phyloP scores from a whole-genome alignment of 768 basidiomycete species.

The Boletus sensibilis region DNA sequence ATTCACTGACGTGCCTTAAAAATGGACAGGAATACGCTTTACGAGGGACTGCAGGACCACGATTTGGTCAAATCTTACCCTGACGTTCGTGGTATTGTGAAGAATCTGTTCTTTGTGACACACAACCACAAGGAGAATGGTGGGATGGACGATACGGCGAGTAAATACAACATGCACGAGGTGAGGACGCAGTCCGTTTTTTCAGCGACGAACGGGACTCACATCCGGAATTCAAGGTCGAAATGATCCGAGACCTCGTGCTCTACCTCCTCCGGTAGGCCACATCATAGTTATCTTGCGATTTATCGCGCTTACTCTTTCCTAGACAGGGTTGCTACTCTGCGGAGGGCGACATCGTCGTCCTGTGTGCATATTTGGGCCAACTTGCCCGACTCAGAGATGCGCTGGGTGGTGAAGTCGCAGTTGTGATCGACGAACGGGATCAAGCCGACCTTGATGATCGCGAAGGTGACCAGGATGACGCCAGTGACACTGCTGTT shows the following conservation, averaged over 20 bases:
- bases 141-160: conserved; percentile 57
- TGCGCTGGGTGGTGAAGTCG: conserved; percentile 45
- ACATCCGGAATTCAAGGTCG: conserved; percentile 27
- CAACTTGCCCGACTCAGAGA: conserved; percentile 47
- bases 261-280: conserved; percentile 46
- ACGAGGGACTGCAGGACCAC: conserved; percentile 60
- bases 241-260: conserved; percentile 53
- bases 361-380: conserved; percentile 54
- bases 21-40: conserved; percentile 50
- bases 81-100: conserved; percentile 57
- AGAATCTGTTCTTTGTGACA: conserved; percentile 66
- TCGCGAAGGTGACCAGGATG: conserved; percentile 43
- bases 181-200: conserved; percentile 45
- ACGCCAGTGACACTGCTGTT: conserved; percentile 24
- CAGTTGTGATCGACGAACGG: conserved; percentile 66
- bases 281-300: background rate
- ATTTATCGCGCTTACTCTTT: background rate
- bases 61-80: conserved; percentile 49
- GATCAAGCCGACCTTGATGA: conserved; percentile 62
- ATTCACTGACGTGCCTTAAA: background rate
- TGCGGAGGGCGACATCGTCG: conserved; percentile 49
- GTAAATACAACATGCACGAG: conserved; percentile 69
- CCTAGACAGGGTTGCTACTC: conserved; percentile 48
- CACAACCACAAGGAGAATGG: conserved; percentile 63
- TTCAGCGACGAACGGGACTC: background rate